A percentile compares a stretch with the other conserved stretches of the same genome.
Conservation (phyloP, 2,329 filamentous ascomycete species). For the Arachnomyces sp. region DNA sequence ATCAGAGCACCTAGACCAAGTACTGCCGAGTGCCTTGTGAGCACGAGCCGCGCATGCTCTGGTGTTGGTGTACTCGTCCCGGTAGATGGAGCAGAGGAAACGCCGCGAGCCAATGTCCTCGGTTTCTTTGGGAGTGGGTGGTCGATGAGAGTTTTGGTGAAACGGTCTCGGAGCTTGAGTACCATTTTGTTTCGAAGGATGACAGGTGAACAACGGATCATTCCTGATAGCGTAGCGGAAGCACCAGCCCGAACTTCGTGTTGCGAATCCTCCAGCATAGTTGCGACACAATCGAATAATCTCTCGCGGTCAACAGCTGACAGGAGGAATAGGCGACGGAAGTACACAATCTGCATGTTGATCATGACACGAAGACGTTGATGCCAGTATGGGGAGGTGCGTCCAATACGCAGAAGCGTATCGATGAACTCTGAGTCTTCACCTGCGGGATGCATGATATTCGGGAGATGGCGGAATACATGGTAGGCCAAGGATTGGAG, state of each 20-base stretch:
- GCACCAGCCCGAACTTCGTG: constrained; percentile 91
- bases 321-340: constrained; percentile 87
- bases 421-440: constrained; percentile 79
- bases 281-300: constrained; percentile 86
- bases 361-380: constrained; percentile 89
- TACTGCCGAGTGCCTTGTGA: constrained; percentile 81
- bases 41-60: constrained; percentile 61
- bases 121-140: constrained; percentile 78
- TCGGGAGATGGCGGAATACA: constrained; percentile 91
- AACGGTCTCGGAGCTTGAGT: constrained; percentile 63
- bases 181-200: constrained; percentile 72
- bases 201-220: constrained; percentile 91
- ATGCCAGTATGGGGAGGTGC: constrained; percentile 80
- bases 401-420: constrained; percentile 79
- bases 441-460: constrained; percentile 82
- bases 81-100: constrained; percentile 35
- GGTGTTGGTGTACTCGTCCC: constrained; percentile 42
- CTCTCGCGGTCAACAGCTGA: constrained; percentile 63
- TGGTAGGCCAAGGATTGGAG: constrained; percentile 90
- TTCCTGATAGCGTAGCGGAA: constrained; percentile 86
- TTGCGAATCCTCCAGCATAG: constrained; percentile 86
- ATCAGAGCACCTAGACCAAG: constrained; percentile 83
- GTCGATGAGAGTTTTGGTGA: constrained; percentile 65
- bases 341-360: constrained; percentile 98
- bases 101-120: constrained; percentile 19